Conservation (phyloP, 1,284 basidiomycete genomes). For the Cryptococcus sp. region DNA sequence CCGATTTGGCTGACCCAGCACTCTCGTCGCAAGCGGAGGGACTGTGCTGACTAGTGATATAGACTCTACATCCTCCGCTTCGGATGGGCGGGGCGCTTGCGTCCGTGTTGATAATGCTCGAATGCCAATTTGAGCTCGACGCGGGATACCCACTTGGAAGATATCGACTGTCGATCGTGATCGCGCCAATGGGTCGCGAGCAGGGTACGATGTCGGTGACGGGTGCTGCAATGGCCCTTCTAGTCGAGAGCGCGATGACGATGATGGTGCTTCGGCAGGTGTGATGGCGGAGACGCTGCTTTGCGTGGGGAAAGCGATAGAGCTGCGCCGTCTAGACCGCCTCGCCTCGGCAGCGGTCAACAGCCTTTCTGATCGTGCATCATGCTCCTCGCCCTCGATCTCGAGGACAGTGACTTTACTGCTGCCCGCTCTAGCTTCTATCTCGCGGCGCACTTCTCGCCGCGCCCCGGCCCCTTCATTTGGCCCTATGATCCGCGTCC, state of each 20-base stretch:
- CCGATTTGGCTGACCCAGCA: conserved; percentile 35
- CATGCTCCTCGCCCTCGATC: conserved; percentile 21
- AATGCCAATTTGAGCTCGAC: conserved; percentile 16
- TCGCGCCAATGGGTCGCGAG: conserved; percentile 14
- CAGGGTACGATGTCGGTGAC: conserved; percentile 11
- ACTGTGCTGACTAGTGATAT: conserved; percentile 9
- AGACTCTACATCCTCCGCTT: conserved; percentile 9
- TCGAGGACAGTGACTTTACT: conserved; percentile 28
- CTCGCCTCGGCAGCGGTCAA: background rate
- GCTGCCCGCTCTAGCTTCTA: conserved; percentile 28
- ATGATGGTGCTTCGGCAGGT: conserved; percentile 8
- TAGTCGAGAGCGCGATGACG: conserved; percentile 6
- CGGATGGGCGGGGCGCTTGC: conserved; percentile 3
- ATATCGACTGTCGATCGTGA: conserved; percentile 26
- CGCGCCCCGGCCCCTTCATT: background rate
- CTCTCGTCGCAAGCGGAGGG: conserved; percentile 14
- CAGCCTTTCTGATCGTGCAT: conserved; percentile 7
- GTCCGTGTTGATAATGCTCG: conserved; percentile 35
- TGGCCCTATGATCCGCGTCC: conserved; percentile 17
- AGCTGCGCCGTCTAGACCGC: conserved; percentile 20
- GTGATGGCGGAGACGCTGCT: background rate
- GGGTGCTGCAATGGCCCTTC: conserved; percentile 7
- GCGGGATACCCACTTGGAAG: conserved; percentile 32
- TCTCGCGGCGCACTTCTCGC: conserved; percentile 15
- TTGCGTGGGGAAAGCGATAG: conserved; percentile 24